A percentile compares a stretch with the other conserved stretches of the same genome.
These are phyloP conservation scores for Fremontodendron californicum DNA, from an alignment of 345 rosid genomes.

Conservation along the genomic window DNA sequence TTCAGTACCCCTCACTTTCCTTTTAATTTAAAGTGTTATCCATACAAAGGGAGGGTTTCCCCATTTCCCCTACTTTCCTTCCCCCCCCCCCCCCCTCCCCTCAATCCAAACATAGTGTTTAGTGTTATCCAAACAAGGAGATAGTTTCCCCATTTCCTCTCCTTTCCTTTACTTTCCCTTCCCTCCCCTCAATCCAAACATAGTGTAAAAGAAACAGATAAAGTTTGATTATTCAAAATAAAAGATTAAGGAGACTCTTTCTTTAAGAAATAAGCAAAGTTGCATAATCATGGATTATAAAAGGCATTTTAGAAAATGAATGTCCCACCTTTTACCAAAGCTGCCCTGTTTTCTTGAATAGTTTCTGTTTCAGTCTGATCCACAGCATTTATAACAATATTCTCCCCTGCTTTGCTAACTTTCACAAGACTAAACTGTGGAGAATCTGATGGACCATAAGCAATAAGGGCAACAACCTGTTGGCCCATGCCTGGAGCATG, in stretches of 20 bases:
- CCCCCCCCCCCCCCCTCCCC: too few species aligned
- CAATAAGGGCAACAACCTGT: slow-evolving; percentile 20
- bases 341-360: slow-evolving; percentile 17
- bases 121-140: too few species aligned
- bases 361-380: slow-evolving; percentile 19
- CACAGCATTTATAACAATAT: slow-evolving; percentile 26
- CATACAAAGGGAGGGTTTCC: too few species aligned
- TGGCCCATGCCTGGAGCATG: slow-evolving; percentile 16
- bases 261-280: not conserved
- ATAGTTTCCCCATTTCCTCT: too few species aligned
- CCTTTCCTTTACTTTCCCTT: too few species aligned
- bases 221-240: not conserved
- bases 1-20: too few species aligned
- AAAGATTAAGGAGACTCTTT: not conserved
- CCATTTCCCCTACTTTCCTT: too few species aligned
- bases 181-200: too few species aligned
- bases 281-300: not conserved
- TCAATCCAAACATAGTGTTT: too few species aligned
- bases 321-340: slow-evolving; percentile 22
- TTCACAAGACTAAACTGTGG: slow-evolving; percentile 33
- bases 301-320: not conserved
- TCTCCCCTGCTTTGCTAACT: slow-evolving; percentile 24
- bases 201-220: not conserved
- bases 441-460: slow-evolving; percentile 36
- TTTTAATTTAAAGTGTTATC: too few species aligned